Evolutionary conservation across 371 early-diverging fungal genomes (phyloP).

Genomic region (Saksenaea vasiformis): DNA sequence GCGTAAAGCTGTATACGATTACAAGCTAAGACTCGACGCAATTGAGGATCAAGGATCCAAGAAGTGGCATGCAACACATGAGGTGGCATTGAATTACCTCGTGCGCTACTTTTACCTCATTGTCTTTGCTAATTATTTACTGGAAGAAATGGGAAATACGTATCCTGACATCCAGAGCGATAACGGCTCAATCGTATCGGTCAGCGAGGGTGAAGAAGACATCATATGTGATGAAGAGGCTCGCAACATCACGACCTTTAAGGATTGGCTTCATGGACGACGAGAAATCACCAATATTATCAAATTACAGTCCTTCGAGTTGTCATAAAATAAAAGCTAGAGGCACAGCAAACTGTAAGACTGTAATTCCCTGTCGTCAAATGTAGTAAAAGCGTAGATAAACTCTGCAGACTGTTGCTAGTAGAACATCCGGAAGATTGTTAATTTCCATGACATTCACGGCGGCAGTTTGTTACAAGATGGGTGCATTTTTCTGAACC

Average conservation of each 20-base stretch:
- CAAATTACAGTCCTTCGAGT: conserved; percentile 27
- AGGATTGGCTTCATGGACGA: conserved; percentile 53
- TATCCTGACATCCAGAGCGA: not conserved
- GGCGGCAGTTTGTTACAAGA: too few species aligned
- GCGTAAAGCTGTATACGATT: conserved; percentile 69
- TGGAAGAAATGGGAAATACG: conserved; percentile 55
- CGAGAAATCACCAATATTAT: conserved; percentile 58
- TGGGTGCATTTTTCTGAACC: too few species aligned
- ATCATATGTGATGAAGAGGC: conserved; percentile 36
- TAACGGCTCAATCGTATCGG: not conserved
- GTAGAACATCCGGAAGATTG: too few species aligned
- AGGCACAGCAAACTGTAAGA: not conserved
- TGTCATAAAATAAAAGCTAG: conserved; percentile 13
- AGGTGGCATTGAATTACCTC: conserved; percentile 63
- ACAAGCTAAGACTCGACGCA: conserved; percentile 57
- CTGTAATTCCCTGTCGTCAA: too few species aligned
- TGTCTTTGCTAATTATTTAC: conserved; percentile 70
- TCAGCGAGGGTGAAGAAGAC: conserved; percentile 8
- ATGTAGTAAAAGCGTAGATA: too few species aligned
- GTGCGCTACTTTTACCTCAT: conserved; percentile 75
- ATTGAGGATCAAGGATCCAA: conserved; percentile 45
- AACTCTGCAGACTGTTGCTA: too few species aligned
- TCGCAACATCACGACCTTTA: conserved; percentile 43
- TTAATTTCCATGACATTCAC: too few species aligned
- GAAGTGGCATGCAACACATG: conserved; percentile 48